Conservation (phyloP, 2,329 filamentous ascomycete species). For the Xylariales sp. region DNA sequence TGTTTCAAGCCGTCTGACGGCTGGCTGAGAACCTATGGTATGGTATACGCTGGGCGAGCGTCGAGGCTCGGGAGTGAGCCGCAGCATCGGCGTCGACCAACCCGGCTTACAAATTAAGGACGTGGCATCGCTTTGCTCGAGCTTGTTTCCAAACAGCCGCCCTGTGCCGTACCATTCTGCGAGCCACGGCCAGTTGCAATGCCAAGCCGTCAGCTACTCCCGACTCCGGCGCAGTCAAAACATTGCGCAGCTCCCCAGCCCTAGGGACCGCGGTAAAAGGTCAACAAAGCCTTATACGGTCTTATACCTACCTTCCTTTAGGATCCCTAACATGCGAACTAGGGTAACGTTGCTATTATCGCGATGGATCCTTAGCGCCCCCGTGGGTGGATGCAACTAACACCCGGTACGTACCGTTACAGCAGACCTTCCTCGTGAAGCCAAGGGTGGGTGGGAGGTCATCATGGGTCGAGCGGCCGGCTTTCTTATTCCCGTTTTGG, state of each 20-base stretch:
- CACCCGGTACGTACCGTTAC: conserved; percentile 8
- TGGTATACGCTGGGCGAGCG: background rate
- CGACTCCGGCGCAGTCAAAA: background rate
- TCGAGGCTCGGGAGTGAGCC: background rate
- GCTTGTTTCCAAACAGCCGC: background rate
- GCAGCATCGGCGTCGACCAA: background rate
- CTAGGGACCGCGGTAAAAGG: background rate
- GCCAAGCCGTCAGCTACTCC: background rate
- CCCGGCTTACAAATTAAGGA: background rate
- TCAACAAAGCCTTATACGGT: conserved; percentile 18
- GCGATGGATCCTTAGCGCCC: conserved; percentile 28
- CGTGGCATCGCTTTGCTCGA: background rate
- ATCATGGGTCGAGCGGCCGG: conserved; percentile 10
- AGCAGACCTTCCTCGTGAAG: conserved; percentile 31
- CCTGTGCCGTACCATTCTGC: conserved; percentile 11
- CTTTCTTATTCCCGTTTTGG: background rate
- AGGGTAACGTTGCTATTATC: conserved; percentile 32
- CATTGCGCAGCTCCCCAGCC: background rate
- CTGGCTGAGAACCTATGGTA: background rate
- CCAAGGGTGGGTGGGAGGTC: conserved; percentile 14
- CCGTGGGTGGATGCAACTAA: conserved; percentile 7
- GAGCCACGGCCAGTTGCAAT: background rate
- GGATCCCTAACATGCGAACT: background rate
- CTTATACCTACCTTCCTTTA: background rate
- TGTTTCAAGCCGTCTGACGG: background rate